Evolutionary conservation across 1,284 basidiomycete species (phyloP).

Genomic region (Trichosporon sp.): DNA sequence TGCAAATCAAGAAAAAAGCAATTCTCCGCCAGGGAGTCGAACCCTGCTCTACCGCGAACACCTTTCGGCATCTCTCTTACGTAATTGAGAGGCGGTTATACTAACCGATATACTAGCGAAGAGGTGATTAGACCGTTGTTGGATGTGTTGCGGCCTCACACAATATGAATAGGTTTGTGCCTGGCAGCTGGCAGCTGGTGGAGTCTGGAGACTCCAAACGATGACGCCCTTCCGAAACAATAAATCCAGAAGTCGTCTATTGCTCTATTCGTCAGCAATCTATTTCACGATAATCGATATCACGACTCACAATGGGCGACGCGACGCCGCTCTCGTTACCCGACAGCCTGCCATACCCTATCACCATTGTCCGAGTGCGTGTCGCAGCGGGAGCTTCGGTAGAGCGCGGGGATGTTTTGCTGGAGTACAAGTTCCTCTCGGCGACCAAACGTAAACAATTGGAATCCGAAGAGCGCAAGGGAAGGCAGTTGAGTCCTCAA

Average conservation of each 20-base stretch:
- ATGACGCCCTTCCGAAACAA: neutral
- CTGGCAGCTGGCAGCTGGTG: neutral
- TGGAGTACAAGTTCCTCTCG: conserved; percentile 66
- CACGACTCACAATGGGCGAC: conserved; percentile 26
- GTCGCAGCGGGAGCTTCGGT: conserved; percentile 52
- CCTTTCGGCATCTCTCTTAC: neutral
- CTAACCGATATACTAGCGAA: conserved; percentile 5
- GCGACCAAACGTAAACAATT: conserved; percentile 18
- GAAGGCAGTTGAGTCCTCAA: conserved; percentile 21
- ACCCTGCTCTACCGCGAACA: conserved; percentile 4
- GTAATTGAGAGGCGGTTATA: conserved; percentile 3
- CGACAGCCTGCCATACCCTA: conserved; percentile 65
- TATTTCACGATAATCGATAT: neutral
- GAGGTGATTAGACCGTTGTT: neutral
- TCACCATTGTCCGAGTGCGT: conserved; percentile 65
- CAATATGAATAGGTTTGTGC: no score
- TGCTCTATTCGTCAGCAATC: neutral
- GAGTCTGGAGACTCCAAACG: neutral
- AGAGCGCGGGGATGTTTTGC: conserved; percentile 63
- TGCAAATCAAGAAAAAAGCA: neutral
- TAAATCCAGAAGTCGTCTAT: neutral
- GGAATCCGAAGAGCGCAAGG: conserved; percentile 16
- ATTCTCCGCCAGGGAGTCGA: conserved; percentile 3
- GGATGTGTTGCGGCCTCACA: neutral
- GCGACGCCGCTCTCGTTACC: conserved; percentile 54